Conservation (phyloP, 176 grass and related monocot species). For the Musa schizocarpa region DNA sequence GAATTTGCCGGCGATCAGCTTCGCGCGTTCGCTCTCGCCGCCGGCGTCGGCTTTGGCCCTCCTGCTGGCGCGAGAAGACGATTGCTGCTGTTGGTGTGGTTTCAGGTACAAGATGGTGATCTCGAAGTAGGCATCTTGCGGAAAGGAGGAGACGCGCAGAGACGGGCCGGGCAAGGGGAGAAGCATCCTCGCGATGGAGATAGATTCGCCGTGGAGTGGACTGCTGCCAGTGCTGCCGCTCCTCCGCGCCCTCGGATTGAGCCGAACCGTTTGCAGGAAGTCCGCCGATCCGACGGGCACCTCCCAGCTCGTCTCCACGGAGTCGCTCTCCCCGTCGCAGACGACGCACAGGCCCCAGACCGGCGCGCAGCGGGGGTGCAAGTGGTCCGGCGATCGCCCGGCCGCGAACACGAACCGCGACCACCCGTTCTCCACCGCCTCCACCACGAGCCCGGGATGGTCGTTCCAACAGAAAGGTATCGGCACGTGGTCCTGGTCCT, state of each 20-base stretch:
- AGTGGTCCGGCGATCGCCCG: slow-evolving; percentile 15
- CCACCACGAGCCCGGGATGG: slow-evolving; percentile 57
- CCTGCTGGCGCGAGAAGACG: slow-evolving; percentile 34
- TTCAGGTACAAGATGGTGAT: slow-evolving; percentile 73
- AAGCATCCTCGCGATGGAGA: slow-evolving; percentile 31
- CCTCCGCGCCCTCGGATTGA: slow-evolving; percentile 38
- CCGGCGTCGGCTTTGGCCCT: slow-evolving; percentile 19
- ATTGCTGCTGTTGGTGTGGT: slow-evolving; percentile 30
- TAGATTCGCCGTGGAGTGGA: slow-evolving; percentile 2
- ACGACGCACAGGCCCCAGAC: slow-evolving; percentile 32
- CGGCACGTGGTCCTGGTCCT: background rate
- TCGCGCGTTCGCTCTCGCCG: slow-evolving; percentile 48
- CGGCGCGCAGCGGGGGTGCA: slow-evolving; percentile 24
- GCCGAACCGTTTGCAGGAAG: slow-evolving; percentile 66
- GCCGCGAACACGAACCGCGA: slow-evolving; percentile 58
- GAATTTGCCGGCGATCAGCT: slow-evolving; percentile 38
- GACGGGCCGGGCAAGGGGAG: slow-evolving; percentile 72
- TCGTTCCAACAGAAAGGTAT: slow-evolving; percentile 55
- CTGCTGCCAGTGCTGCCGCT: slow-evolving; percentile 32
- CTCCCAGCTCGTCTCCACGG: slow-evolving; percentile 51
- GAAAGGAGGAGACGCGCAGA: slow-evolving; percentile 56
- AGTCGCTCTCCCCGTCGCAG: slow-evolving; percentile 37
- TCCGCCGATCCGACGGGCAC: slow-evolving; percentile 49
- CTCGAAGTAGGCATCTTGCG: slow-evolving; percentile 88
- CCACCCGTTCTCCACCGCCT: slow-evolving; percentile 89